A percentile compares a stretch with the other conserved stretches of the same genome.
phyloP scores from a whole-genome alignment of 2,329 filamentous ascomycete species.

The Apiospora arundinis region DNA sequence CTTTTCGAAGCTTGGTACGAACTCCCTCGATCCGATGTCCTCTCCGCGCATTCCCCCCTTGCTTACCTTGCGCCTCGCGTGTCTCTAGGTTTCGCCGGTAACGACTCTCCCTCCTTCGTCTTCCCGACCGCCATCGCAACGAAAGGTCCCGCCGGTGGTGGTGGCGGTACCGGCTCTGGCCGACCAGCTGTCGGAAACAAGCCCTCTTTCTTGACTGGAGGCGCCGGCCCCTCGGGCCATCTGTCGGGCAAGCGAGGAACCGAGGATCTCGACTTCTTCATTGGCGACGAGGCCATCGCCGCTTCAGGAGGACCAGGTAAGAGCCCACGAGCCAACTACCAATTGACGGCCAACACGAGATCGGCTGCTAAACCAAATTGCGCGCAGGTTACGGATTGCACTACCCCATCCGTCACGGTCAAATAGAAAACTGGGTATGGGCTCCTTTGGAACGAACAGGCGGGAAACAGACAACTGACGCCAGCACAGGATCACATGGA shows the following conservation, averaged over 20 bases:
- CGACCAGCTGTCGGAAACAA: constrained; percentile 92
- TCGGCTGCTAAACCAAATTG: constrained; percentile 21
- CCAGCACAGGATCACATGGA: constrained; percentile 89
- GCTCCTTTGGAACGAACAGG: neutral
- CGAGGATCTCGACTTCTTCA: constrained; percentile 98
- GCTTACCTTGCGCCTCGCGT: constrained; percentile 23
- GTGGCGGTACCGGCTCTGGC: constrained; percentile 80
- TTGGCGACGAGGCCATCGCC: constrained; percentile 92
- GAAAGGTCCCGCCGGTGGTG: constrained; percentile 74
- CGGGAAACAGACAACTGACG: constrained; percentile 36
- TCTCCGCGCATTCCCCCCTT: constrained; percentile 14
- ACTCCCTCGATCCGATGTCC: constrained; percentile 9
- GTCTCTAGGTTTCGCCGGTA: constrained; percentile 88
- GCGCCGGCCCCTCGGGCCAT: constrained; percentile 82
- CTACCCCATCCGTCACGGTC: constrained; percentile 96
- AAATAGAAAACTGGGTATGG: constrained; percentile 97
- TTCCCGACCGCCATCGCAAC: constrained; percentile 99
- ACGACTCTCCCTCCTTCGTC: constrained; percentile 98
- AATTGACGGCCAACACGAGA: neutral
- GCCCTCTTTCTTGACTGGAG: constrained; percentile 91
- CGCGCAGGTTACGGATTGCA: constrained; percentile 85
- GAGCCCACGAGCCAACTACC: constrained; percentile 40
- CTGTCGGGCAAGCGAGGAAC: constrained; percentile 92
- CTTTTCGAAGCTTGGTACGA: constrained; percentile 95
- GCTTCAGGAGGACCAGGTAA: constrained; percentile 82